phyloP scores from a whole-genome alignment of 805 yeast species.

The Candida taoyuanica region DNA sequence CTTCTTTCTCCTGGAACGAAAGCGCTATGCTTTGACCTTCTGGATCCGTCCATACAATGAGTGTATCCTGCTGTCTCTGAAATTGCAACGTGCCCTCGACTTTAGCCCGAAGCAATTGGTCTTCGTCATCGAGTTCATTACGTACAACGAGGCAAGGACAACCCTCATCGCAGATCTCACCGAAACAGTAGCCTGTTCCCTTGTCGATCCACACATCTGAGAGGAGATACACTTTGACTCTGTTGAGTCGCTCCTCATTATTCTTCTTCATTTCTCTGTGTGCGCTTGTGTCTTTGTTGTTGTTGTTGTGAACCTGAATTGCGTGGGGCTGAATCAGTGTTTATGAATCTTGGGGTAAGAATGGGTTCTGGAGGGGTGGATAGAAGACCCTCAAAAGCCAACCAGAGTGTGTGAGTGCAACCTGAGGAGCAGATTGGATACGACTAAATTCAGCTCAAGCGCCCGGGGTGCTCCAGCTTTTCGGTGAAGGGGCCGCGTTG shows the following conservation, averaged over 20 bases:
- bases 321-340: neutral
- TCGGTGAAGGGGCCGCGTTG: neutral
- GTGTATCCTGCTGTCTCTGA: constrained; percentile 90
- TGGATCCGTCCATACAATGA: constrained; percentile 88
- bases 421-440: no score
- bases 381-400: no score
- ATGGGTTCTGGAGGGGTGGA: no score
- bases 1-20: constrained; percentile 87
- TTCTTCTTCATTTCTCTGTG: constrained; percentile 2
- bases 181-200: constrained; percentile 89
- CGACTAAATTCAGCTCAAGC: neutral
- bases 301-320: neutral
- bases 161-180: constrained; percentile 41
- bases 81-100: constrained; percentile 77
- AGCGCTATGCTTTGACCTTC: constrained; percentile 75
- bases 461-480: neutral
- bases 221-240: constrained; percentile 88
- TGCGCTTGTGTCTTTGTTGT: neutral
- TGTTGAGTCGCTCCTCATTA: constrained; percentile 43
- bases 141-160: constrained; percentile 64
- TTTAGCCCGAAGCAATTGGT: constrained; percentile 55
- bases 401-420: no score
- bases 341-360: neutral
- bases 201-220: constrained; percentile 85
- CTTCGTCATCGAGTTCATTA: constrained; percentile 58